Evolutionary conservation across 495 filamentous ascomycete genomes (phyloP), one percentile per base, ranked within the genome.

Genomic region (Neurospora tetraspora): DNA sequence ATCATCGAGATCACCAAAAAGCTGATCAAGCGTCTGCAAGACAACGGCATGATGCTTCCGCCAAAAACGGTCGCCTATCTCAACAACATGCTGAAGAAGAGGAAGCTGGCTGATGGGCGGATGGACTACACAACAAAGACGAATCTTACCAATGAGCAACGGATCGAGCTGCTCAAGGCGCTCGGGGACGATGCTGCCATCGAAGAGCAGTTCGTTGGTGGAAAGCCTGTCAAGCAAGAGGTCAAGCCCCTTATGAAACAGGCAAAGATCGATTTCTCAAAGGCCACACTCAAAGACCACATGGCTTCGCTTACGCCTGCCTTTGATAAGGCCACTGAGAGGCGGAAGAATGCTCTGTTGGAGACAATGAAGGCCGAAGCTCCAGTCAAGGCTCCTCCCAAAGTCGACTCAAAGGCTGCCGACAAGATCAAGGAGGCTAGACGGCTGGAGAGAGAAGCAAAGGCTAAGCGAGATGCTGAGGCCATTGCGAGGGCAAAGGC

Each of bases 131-230:
- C 81, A 10, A 87, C 88, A 69, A 88, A 86, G 78, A 94, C 93
- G 2, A 93, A 94, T 74, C 80, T 97, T 76, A 91, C 86, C 5
- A 83, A 86, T 6, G 89, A 90, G 68, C 93, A 97, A 75, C 93
- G 93, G 72, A 94, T 94, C 5, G 92, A 96, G 79, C 81, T 97
- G 43, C 87, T 92, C 70, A 87, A 90, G 78, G 91, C 93, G 10
- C 80, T 97, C 11, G 93, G 96, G 53, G 89, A 90, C 11, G 92
- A 96, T 78, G 85, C 90, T 70, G 81, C 84, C 59, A 81, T 88
- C 27, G 80, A 87, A 61, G 80, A 81, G 71, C 79, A 79, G 73
- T 81, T 83, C 65, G 77, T 81, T 69, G 78, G 85, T 76, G 77
- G 75, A 61, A 85, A 85, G 70, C 80, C 84, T 39, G 88, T 85